Percentiles rank a stretch among this genome's conserved stretches.
Conservation (phyloP, 2,329 filamentous ascomycete species). For the Xylariaceae sp. region DNA sequence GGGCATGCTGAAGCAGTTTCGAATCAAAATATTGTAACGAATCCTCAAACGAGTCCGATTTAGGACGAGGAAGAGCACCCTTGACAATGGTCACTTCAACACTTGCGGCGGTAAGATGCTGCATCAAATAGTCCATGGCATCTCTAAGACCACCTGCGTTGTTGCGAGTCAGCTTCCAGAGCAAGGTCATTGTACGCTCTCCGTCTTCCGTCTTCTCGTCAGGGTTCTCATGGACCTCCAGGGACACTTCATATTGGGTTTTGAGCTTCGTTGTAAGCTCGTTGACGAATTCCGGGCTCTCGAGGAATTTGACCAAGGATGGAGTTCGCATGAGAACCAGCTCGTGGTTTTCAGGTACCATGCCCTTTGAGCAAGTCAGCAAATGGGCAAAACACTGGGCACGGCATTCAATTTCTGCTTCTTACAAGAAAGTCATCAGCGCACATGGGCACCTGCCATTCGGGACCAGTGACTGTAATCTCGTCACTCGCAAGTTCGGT, state of each 20-base stretch:
- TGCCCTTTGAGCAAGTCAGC: constrained; percentile 57
- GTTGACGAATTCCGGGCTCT: constrained; percentile 73
- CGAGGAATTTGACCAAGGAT: constrained; percentile 75
- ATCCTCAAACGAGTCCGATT: constrained; percentile 98
- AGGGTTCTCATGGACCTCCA: constrained; percentile 65
- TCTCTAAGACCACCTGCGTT: constrained; percentile 94
- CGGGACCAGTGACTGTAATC: constrained; percentile 90
- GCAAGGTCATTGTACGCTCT: constrained; percentile 56
- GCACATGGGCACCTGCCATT: constrained; percentile 96
- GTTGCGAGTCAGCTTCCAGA: constrained; percentile 89
- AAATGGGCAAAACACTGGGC: not conserved
- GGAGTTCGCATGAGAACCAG: constrained; percentile 74
- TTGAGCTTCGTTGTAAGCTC: constrained; percentile 82
- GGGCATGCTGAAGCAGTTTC: constrained; percentile 90
- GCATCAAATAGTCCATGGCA: constrained; percentile 89
- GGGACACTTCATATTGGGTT: constrained; percentile 86
- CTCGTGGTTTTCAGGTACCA: constrained; percentile 96
- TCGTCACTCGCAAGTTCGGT: constrained; percentile 96
- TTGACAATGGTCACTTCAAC: constrained; percentile 85
- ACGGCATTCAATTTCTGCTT: constrained; percentile 1
- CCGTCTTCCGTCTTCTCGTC: constrained; percentile 57
- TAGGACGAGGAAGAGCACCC: constrained; percentile 93
- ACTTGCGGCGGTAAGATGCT: constrained; percentile 79
- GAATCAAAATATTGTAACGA: constrained; percentile 96
- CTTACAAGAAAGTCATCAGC: constrained; percentile 87